Base-by-base conservation (phyloP, 2,329 filamentous ascomycete genomes). In the Colletotrichum sp. region DNA sequence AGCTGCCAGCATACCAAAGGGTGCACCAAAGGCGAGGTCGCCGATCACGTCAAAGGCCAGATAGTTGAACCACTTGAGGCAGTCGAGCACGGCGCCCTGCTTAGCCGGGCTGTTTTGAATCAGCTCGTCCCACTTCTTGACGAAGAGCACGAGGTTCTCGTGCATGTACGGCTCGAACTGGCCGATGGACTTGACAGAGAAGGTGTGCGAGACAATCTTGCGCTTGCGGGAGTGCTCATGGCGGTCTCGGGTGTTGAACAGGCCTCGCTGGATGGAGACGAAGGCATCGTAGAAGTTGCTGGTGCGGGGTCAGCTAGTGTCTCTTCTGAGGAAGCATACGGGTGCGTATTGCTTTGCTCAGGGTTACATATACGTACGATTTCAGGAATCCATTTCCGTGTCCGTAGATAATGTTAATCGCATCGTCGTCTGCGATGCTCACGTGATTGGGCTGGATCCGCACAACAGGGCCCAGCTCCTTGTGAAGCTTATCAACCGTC, bases 111-210 rank as follows among this genome's bases (percentile, higher is more conserved):
- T 48, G 34, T 75, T 73, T 8, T 69, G 55, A 43, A 67, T 52
- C 9, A 96, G 85, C 21, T 87, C 87, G 81, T 95, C 94, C 90
- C 95, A 95, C 82, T 95, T 92, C 75, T 87, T 87, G 28, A 94
- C 91, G 73, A 98, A 94, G 16, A 92, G 86, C 74, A 94, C 91
- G 5, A 98, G 89, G 83, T 97, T 98, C 78, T 89, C 87, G 81
- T 95, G 93, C 79, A 98, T 96, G 84, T 96, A 98, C 67, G 95
- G 94, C 86, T 98, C 96, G 82, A 98, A 97, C 82, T 98, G 93
- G 75, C 90, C 89, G 70, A 98, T 90, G 12, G 92, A 94, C 85
- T 96, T 97, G 76, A 93, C 89, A 16, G 93, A 94, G 85, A 98
- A 98, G 36, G 95, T 97, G 83, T 98, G 95, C 2, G 94, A 93